phyloP scores from a whole-genome alignment of 805 yeast genomes.

The Saccharomycopsis sp. region DNA sequence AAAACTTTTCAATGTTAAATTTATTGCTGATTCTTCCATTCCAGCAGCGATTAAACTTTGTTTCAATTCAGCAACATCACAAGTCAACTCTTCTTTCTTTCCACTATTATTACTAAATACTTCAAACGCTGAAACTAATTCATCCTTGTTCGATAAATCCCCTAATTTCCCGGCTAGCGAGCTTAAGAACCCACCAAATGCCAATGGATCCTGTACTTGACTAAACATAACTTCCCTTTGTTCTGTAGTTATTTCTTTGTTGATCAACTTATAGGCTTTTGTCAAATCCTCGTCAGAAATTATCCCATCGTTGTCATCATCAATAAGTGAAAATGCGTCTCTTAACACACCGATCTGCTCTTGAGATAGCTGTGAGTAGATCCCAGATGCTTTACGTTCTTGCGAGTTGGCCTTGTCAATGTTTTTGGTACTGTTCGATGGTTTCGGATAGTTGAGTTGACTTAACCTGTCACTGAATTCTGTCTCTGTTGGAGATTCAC shows the following conservation, averaged over 20 bases:
- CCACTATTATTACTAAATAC: constrained; percentile 38
- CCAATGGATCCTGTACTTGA: constrained; percentile 34
- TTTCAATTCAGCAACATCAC: constrained; percentile 44
- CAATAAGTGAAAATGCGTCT: constrained; percentile 73
- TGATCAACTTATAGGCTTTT: constrained; percentile 46
- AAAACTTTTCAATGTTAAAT: constrained; percentile 47
- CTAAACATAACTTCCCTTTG: constrained; percentile 46
- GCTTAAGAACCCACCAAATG: constrained; percentile 60
- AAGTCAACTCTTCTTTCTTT: constrained; percentile 32
- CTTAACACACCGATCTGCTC: constrained; percentile 60
- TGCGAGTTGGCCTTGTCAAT: not conserved
- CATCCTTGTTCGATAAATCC: constrained; percentile 44
- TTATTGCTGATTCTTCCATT: constrained; percentile 37
- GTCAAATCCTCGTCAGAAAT: constrained; percentile 51
- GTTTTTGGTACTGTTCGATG: not conserved
- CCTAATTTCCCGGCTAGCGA: constrained; percentile 51
- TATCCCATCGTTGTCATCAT: constrained; percentile 70
- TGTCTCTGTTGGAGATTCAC: not conserved
- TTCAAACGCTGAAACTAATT: constrained; percentile 52
- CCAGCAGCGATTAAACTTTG: constrained; percentile 42
- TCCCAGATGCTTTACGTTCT: constrained; percentile 19
- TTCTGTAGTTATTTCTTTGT: constrained; percentile 36
- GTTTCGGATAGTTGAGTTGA: not conserved
- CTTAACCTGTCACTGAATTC: not conserved
- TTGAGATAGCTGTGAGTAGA: constrained; percentile 39